A percentile compares a stretch with the other conserved stretches of the same genome.
Conservation (phyloP, 331 rosid species). For the Arachis monticola region DNA sequence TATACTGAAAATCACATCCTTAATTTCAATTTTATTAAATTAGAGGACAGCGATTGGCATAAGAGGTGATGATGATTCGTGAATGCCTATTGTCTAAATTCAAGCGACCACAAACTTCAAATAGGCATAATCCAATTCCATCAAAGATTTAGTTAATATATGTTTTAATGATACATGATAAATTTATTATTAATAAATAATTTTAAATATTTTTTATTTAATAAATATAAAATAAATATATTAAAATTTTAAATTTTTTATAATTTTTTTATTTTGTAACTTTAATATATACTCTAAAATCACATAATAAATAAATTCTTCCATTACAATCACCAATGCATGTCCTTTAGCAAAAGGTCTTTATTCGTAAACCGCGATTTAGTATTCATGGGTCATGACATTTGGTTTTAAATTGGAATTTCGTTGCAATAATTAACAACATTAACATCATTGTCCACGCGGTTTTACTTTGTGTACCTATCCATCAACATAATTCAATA, state of each 20-base stretch:
- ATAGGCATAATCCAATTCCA: neutral
- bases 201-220: too few species aligned
- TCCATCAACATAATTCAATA: neutral
- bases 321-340: neutral
- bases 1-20: neutral
- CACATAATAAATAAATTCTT: too few species aligned
- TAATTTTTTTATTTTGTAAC: too few species aligned
- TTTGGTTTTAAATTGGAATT: neutral
- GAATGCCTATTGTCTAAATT: constrained; percentile 27
- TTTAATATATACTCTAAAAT: too few species aligned
- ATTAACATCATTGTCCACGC: constrained; percentile 26
- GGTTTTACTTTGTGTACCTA: constrained; percentile 14
- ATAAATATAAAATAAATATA: too few species aligned
- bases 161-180: too few species aligned
- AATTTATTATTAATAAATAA: too few species aligned
- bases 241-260: too few species aligned
- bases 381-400: neutral
- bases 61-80: neutral
- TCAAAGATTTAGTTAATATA: neutral
- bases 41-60: neutral
- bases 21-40: neutral
- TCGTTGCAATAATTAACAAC: neutral
- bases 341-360: constrained; percentile 26
- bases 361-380: constrained; percentile 19
- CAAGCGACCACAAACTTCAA: neutral